Conservation (phyloP, 345 rosid genomes). For the rapeseed (Brassica napus) region DNA sequence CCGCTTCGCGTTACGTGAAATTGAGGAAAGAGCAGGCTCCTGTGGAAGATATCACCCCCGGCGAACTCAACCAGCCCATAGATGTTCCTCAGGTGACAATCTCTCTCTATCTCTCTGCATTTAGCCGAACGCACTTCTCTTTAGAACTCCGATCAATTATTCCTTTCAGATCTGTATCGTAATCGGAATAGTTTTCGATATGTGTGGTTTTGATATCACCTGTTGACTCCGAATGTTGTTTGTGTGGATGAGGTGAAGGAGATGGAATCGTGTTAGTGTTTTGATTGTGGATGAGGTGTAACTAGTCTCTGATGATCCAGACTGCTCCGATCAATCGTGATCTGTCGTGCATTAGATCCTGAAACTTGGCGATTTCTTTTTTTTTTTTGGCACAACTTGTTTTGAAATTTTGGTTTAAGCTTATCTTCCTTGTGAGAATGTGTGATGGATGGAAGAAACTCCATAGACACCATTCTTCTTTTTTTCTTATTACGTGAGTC, state of each 20-base stretch:
- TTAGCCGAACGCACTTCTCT: not conserved
- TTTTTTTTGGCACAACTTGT: not conserved
- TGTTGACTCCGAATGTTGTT: slow-evolving; percentile 7
- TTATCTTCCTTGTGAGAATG: not conserved
- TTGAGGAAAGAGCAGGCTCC: slow-evolving; percentile 66
- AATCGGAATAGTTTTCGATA: not conserved
- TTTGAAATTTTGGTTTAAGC: not conserved
- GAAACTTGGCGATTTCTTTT: not conserved
- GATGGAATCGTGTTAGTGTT: not conserved
- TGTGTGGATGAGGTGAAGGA: not conserved
- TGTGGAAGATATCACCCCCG: slow-evolving; percentile 69
- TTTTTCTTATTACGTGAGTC: not conserved
- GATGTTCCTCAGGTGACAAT: slow-evolving; percentile 69
- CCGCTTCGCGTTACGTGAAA: slow-evolving; percentile 64
- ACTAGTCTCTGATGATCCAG: slow-evolving; percentile 7
- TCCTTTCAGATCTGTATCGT: slow-evolving; percentile 33
- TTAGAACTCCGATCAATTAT: slow-evolving; percentile 3
- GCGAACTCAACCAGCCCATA: slow-evolving; percentile 95
- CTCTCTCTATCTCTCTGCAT: slow-evolving; percentile 8
- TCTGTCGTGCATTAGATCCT: not conserved
- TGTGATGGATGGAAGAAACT: slow-evolving; percentile 12
- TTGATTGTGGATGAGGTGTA: slow-evolving; percentile 12
- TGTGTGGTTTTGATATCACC: too few species aligned
- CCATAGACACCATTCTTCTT: not conserved
- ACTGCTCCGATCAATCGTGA: slow-evolving; percentile 2